Evolutionary conservation across 371 early-diverging fungal species (phyloP), one percentile per base, ranked within the genome.

Genomic region (Entomophthora muscae): DNA sequence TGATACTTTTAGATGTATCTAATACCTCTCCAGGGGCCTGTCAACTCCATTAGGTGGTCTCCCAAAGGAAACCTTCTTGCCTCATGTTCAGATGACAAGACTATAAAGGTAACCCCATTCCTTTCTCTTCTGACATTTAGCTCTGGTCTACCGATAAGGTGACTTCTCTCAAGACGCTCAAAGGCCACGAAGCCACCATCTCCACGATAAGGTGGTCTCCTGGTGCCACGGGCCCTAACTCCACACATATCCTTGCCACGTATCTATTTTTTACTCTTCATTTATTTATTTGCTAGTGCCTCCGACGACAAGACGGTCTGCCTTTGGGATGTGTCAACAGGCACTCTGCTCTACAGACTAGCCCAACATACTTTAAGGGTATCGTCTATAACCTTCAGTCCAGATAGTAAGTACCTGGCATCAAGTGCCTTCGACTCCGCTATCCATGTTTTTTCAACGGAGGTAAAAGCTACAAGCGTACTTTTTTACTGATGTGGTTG

Each of bases 291-390:
- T 61, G 42, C 1, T 28, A 93, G 90, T 7, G 93, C 85, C 13
- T 89, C 91, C n/a, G 93, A 93, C 70, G 98, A 96, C 73, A 76
- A 83, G 10, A 86, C 88, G 0, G 85, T 91, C 3, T 80, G 91
- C 27, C 67, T 98, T 13, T 98, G 97, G 97, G 92, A 94, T 73
- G 84, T 83, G 0, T 68, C 76, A 0, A 76, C 71, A 2, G 86
- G 86, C 2, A 71, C 76, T 0, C 88, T 88, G 66, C 62, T 92
- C 21, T 83, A 87, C 51, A 79, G 80, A 0, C 75, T 95, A 13
- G 69, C 76, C 13, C 79, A 80, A 22, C 95, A 95, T 70, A 74
- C 76, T 0, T 86, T 86, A 65, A 80, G 89, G 3, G 87, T 97
- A 0, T 88, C 91, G 65, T 82, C 89, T 0, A 78, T 94, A 0